Evolutionary conservation across 306 rosid genomes (phyloP), one percentile per base, ranked within the genome.

Genomic region (Begonia peltatifolia): DNA sequence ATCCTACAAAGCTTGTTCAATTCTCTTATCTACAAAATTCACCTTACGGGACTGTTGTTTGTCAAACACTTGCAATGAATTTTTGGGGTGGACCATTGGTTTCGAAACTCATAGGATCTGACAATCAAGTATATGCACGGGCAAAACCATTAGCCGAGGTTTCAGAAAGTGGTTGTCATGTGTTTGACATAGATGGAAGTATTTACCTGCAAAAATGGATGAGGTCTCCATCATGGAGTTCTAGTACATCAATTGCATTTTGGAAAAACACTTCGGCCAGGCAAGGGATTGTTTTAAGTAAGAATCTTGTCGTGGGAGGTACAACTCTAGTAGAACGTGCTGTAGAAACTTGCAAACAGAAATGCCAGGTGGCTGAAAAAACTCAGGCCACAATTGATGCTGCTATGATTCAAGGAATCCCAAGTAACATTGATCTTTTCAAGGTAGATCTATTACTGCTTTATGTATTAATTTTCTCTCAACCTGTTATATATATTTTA

Each of bases 321-420:
- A 17, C 46, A 12, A 70, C 94, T 52, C 84, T 80, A 50, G 78
- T 71, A 14, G 94, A 79, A 75, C 78, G 76, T 71, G 95, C 99
- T 49, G 72, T 95, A 61, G 57, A 66, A 77, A 76, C 49, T 48
- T 68, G 94, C 80, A 80, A 59, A 61, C 68, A 66, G 61, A 80
- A 72, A 64, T 63, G 49, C 47, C 79, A 63, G 64, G 77, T 66
- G 59, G 87, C 74, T 30, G 87, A 85, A 72, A 90, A 79, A 68
- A 85, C 95, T 65, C 99, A 80, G 68, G 99, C 99, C 20, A 86
- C 95, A 48, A 85, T 90, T 76, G 86, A 83, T 75, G 95, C 99
- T 18, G 95, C 99, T 63, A 90, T 71, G 63, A 77, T 90, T 59
- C 42, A 76, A 69, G 95, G 99, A 72, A 86, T 90, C 83, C 92